Conservation (phyloP, 768 basidiomycete species). For the Pisolithus marmoratus region DNA sequence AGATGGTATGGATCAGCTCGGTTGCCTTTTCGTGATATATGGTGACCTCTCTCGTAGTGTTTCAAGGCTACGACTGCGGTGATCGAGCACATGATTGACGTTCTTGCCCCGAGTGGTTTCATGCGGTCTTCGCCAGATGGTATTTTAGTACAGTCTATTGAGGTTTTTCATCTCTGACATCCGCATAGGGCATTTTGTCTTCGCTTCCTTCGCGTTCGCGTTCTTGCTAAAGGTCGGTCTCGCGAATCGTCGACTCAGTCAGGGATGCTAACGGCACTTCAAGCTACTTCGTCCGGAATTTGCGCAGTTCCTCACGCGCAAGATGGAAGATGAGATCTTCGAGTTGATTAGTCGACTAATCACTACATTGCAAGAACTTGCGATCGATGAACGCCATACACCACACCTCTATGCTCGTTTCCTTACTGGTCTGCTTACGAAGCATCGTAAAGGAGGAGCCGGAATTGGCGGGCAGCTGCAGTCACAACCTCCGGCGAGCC, state of each 20-base stretch:
- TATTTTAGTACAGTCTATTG: conserved; percentile 15
- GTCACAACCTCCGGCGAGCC: conserved; percentile 41
- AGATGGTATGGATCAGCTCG: conserved; percentile 39
- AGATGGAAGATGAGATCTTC: conserved; percentile 64
- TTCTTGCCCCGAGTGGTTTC: conserved; percentile 63
- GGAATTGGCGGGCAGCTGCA: conserved; percentile 47
- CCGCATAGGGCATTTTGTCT: conserved; percentile 64
- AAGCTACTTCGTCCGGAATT: conserved; percentile 74
- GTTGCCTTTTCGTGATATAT: background rate
- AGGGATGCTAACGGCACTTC: background rate
- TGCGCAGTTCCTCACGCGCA: conserved; percentile 49
- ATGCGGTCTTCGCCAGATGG: conserved; percentile 79
- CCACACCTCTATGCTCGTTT: conserved; percentile 78
- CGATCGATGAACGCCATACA: conserved; percentile 78
- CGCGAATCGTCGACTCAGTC: background rate
- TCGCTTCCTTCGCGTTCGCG: conserved; percentile 75
- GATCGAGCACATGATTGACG: conserved; percentile 58
- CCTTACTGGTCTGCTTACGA: conserved; percentile 63
- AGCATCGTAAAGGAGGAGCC: conserved; percentile 65
- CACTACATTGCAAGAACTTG: conserved; percentile 64
- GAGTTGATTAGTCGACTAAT: conserved; percentile 69
- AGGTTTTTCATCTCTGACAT: background rate
- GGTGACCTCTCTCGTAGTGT: conserved; percentile 40
- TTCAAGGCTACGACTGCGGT: conserved; percentile 65
- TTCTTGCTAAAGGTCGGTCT: conserved; percentile 68